A percentile compares a stretch with the other conserved stretches of the same genome.
These are phyloP conservation scores for Amauroascus niger DNA, from an alignment of 2,329 filamentous ascomycete species.

Conservation along the genomic window DNA sequence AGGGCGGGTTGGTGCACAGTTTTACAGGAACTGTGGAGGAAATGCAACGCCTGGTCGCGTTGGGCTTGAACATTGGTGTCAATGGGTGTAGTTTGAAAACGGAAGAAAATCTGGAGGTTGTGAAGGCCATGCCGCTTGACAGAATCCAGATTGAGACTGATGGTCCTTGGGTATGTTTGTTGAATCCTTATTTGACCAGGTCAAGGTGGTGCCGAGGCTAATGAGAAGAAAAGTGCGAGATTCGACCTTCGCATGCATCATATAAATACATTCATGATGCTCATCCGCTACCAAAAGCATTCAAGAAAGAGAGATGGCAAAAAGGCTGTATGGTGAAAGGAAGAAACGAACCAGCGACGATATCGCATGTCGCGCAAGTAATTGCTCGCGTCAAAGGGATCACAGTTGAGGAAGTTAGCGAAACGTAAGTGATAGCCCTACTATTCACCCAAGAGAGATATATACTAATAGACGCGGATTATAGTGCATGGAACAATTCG, in stretches of 20 bases:
- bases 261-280: slow-evolving; percentile 62
- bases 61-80: slow-evolving; percentile 84
- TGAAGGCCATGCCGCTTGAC: slow-evolving; percentile 66
- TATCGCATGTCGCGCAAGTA: slow-evolving; percentile 76
- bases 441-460: neutral
- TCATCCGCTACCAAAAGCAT: slow-evolving; percentile 63
- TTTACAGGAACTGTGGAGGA: slow-evolving; percentile 85
- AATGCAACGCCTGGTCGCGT: slow-evolving; percentile 66
- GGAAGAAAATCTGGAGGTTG: slow-evolving; percentile 76
- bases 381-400: slow-evolving; percentile 79
- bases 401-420: slow-evolving; percentile 68
- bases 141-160: slow-evolving; percentile 91
- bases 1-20: slow-evolving; percentile 78
- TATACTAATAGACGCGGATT: slow-evolving; percentile 11
- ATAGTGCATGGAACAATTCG: slow-evolving; percentile 67
- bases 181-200: neutral
- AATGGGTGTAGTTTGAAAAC: slow-evolving; percentile 98
- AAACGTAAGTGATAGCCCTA: slow-evolving; percentile 48
- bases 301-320: slow-evolving; percentile 94
- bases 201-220: neutral
- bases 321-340: slow-evolving; percentile 87
- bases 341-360: slow-evolving; percentile 83
- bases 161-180: slow-evolving; percentile 60
- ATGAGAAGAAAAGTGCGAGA: slow-evolving; percentile 58
- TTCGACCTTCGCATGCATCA: slow-evolving; percentile 77